Evolutionary conservation across 2,329 filamentous ascomycete genomes (phyloP).

Genomic region (Colletotrichum shisoi): DNA sequence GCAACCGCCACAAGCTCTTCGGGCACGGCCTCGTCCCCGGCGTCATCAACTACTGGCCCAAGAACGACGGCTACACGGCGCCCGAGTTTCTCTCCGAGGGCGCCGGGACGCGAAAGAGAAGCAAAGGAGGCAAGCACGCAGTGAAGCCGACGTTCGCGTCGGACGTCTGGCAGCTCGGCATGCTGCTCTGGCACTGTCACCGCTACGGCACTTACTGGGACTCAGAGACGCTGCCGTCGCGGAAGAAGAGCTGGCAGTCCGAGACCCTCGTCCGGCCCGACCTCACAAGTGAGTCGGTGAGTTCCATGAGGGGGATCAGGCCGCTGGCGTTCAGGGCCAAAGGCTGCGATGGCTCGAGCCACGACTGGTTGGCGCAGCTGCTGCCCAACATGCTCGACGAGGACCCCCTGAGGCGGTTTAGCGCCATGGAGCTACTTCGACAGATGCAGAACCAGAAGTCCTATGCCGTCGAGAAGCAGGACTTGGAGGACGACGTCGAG

Average conservation of each 20-base stretch:
- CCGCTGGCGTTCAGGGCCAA: background rate
- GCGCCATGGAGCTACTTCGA: slow-evolving; percentile 6
- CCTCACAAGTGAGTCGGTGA: background rate
- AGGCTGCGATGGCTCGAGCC: background rate
- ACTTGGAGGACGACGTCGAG: background rate
- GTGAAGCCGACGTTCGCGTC: slow-evolving; percentile 7
- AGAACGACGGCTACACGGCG: slow-evolving; percentile 1
- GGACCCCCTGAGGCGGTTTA: slow-evolving; percentile 5
- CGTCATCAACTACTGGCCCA: slow-evolving; percentile 1
- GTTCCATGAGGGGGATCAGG: background rate
- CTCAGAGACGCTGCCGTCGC: background rate
- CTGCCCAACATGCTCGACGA: slow-evolving; percentile 11
- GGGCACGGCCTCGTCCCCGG: slow-evolving; percentile 29
- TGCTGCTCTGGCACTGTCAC: slow-evolving; percentile 20
- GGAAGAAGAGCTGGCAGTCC: slow-evolving; percentile 7
- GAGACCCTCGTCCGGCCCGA: background rate
- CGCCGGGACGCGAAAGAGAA: background rate
- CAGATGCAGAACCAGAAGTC: slow-evolving; percentile 8
- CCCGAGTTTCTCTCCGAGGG: slow-evolving; percentile 17
- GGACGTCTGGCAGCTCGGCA: slow-evolving; percentile 33
- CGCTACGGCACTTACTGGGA: slow-evolving; percentile 5
- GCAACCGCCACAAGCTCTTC: slow-evolving; percentile 17
- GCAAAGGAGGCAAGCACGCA: fast-evolving
- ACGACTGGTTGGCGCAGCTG: background rate
- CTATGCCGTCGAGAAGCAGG: background rate